Base-by-base conservation (phyloP, 2,329 filamentous ascomycete genomes). In the Claviceps fusiformis region DNA sequence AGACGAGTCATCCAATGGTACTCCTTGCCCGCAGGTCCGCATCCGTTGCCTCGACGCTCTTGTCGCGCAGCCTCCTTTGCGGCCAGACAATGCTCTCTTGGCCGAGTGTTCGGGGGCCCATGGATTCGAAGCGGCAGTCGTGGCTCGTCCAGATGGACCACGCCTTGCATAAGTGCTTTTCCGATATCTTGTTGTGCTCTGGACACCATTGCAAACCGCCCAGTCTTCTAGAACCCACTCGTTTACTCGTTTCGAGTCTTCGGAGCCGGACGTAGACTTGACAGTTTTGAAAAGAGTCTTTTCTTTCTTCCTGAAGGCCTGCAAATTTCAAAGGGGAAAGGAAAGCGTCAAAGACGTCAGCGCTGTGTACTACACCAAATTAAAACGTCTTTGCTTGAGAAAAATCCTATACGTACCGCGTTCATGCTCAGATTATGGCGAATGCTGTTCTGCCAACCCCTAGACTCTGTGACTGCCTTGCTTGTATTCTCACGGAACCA, bases 361-460 rank as follows among this genome's bases (percentile, higher is more conserved):
- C 27, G 55, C 43, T 59, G 19, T 43, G 41, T 48, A n/a, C 5
- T 8, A 55, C 11, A 49, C n/a, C n/a, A 27, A 27, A 54, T 50
- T 48, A 44, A 50, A 51, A 29, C 41, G 5, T n/a, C 29, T 17
- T 13, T 19, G 19, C 44, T 17, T 19, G n/a, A 24, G 19, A n/a
- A 24, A 17, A 10, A 17, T n/a, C 10, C 27, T 29, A 47, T 39
- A 65, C 72, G 71, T 81, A 96, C 92, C 58, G 79, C 78, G 63
- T 97, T 97, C 91, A 97, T 96, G 50, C 89, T 95, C 8, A 97
- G 74, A 62, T 97, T 97, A 68, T 97, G 92, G 2, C 92, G 82
- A 60, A 97, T 95, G 67, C 89, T 95, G 69, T 96, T 97, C 71
- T 92, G 87, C 92, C 92, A 97, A 10, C 91, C 92, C 62, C 83